Conservation (phyloP, 176 grass and related monocot species). For the Oryza longistaminata region DNA sequence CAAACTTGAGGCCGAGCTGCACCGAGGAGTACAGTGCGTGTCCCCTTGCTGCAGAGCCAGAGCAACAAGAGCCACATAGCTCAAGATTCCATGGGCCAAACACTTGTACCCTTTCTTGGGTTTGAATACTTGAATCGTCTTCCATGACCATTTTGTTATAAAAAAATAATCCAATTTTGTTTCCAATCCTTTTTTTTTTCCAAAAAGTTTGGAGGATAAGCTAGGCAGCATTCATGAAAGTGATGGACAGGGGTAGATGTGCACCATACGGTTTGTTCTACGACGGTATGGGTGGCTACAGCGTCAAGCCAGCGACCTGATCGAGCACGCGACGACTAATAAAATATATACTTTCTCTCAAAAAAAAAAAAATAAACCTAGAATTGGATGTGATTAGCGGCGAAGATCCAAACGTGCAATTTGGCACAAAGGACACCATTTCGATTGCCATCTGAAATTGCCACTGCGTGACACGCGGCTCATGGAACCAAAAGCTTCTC, state of each 20-base stretch:
- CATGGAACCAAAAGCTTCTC: background rate
- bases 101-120: background rate
- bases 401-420: background rate
- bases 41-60: background rate
- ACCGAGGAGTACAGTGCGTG: background rate
- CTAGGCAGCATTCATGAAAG: background rate
- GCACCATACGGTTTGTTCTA: background rate
- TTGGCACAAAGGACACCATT: background rate
- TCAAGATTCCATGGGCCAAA: background rate
- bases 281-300: background rate
- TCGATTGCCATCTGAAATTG: background rate
- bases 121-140: background rate
- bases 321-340: background rate
- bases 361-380: too few species aligned
- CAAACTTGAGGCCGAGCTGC: conserved; percentile 1
- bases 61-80: conserved; percentile 33
- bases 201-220: conserved; percentile 8
- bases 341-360: background rate
- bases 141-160: background rate
- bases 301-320: background rate
- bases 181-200: background rate
- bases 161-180: background rate
- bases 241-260: background rate
- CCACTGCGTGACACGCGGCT: background rate
- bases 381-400: background rate